These are phyloP conservation scores for Neurospora sp. DNA, from an alignment of 495 filamentous ascomycete genomes.

Conservation along the genomic window DNA sequence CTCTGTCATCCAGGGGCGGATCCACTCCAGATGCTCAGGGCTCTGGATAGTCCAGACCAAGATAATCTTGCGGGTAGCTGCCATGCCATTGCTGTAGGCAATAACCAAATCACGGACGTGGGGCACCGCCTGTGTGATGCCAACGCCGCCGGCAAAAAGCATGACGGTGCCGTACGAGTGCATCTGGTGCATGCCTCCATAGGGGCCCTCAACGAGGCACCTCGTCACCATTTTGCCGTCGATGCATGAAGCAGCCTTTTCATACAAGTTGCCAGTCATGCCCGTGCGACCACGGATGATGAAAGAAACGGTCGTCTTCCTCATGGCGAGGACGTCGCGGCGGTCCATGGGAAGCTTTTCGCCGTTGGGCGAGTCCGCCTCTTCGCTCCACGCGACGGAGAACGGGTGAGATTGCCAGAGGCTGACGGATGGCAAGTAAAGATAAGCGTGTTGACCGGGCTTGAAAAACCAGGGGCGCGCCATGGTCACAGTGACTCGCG, in stretches of 20 bases:
- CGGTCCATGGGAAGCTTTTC: slow-evolving; percentile 46
- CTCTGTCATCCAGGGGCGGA: slow-evolving; percentile 89
- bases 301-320: slow-evolving; percentile 62
- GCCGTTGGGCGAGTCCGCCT: slow-evolving; percentile 32
- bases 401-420: slow-evolving; percentile 62
- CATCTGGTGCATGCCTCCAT: slow-evolving; percentile 56
- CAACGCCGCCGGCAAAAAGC: slow-evolving; percentile 78
- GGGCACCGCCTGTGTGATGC: slow-evolving; percentile 79
- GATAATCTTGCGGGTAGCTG: slow-evolving; percentile 68
- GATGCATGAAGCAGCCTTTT: slow-evolving; percentile 49
- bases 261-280: slow-evolving; percentile 69
- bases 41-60: slow-evolving; percentile 87
- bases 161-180: slow-evolving; percentile 77
- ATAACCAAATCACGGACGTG: slow-evolving; percentile 65
- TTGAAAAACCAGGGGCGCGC: slow-evolving; percentile 63
- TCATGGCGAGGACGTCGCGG: slow-evolving; percentile 44
- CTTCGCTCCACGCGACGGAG: slow-evolving; percentile 54
- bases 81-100: slow-evolving; percentile 55
- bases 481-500: slow-evolving; percentile 64
- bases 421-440: slow-evolving; percentile 68
- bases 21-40: slow-evolving; percentile 86
- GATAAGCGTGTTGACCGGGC: slow-evolving; percentile 70
- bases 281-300: slow-evolving; percentile 70
- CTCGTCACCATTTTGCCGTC: slow-evolving; percentile 48
- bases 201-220: slow-evolving; percentile 73